phyloP scores from a whole-genome alignment of 192 early-diverging fungal species.

The Backusella morwellensis region DNA sequence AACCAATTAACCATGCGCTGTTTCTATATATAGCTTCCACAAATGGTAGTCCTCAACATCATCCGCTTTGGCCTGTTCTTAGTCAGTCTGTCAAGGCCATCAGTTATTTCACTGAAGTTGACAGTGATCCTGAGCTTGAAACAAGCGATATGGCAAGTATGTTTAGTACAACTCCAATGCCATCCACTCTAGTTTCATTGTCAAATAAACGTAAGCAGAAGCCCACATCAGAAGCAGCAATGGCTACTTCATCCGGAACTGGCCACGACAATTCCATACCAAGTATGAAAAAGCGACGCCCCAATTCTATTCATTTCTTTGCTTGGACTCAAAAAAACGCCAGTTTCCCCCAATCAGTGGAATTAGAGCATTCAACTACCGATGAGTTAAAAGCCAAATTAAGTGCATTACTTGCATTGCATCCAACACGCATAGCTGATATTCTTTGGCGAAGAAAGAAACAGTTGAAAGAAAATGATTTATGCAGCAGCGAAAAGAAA shows the following conservation, averaged over 20 bases:
- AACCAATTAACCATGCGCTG: not conserved
- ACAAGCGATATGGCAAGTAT: not conserved
- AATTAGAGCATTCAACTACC: constrained; percentile 2
- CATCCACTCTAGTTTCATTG: not conserved
- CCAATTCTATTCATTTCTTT: not conserved
- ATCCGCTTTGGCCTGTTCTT: constrained; percentile 41
- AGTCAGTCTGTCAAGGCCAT: not conserved
- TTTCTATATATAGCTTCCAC: constrained; percentile 6
- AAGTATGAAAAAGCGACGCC: not conserved
- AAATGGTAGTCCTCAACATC: constrained; percentile 39
- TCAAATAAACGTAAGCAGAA: not conserved
- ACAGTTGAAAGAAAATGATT: not conserved
- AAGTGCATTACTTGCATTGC: constrained; percentile 11
- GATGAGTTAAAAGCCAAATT: constrained; percentile 16
- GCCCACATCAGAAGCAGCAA: not conserved
- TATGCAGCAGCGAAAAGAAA: not conserved
- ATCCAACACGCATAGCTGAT: constrained; percentile 5
- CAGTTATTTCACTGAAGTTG: not conserved
- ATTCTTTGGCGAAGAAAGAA: constrained; percentile 17
- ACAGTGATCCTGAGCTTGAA: not conserved
- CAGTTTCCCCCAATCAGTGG: not conserved
- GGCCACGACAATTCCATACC: not conserved
- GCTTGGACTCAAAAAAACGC: constrained; percentile 2
- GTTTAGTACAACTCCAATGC: not conserved
- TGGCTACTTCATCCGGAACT: not conserved